Evolutionary conservation across 371 early-diverging fungal species (phyloP).

Genomic region (Gilbertella persicaria): DNA sequence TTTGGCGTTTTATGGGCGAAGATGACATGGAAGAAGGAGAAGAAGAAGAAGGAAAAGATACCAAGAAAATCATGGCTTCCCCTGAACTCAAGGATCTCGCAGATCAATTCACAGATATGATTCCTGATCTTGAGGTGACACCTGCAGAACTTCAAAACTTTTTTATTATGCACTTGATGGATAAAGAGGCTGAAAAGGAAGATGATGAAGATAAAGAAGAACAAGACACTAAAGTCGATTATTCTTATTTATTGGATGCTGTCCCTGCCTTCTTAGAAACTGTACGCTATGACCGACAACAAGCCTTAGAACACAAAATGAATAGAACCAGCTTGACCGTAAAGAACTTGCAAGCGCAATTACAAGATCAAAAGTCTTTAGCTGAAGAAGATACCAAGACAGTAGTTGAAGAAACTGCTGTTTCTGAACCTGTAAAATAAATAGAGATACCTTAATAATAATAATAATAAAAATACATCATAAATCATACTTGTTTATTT

Average conservation of each 20-base stretch:
- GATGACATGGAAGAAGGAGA: constrained; percentile 1
- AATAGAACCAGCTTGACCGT: not conserved
- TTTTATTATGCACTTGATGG: constrained; percentile 33
- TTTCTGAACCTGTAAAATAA: too few relatives aligned
- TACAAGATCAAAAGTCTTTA: not conserved
- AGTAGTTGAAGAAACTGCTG: too few relatives aligned
- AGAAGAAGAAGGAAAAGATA: constrained; percentile 3
- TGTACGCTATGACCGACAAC: constrained; percentile 26
- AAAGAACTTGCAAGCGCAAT: not conserved
- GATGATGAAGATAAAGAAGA: not conserved
- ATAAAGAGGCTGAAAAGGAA: constrained; percentile 10
- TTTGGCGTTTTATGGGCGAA: constrained; percentile 40
- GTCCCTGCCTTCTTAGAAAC: constrained; percentile 24
- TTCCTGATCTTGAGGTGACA: constrained; percentile 44
- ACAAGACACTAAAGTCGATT: too few relatives aligned
- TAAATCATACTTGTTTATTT: too few relatives aligned
- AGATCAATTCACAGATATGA: constrained; percentile 18
- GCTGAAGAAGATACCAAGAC: too few relatives aligned
- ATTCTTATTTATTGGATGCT: constrained; percentile 17
- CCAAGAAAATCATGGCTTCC: not conserved
- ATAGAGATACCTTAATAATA: too few relatives aligned
- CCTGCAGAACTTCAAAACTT: constrained; percentile 54
- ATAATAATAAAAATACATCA: too few relatives aligned
- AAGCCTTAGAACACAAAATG: constrained; percentile 20
- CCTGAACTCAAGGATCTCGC: constrained; percentile 2